A percentile compares a stretch with the other conserved stretches of the same genome.
phyloP scores from a whole-genome alignment of 768 basidiomycete species.

The Multifurca ochricompacta region DNA sequence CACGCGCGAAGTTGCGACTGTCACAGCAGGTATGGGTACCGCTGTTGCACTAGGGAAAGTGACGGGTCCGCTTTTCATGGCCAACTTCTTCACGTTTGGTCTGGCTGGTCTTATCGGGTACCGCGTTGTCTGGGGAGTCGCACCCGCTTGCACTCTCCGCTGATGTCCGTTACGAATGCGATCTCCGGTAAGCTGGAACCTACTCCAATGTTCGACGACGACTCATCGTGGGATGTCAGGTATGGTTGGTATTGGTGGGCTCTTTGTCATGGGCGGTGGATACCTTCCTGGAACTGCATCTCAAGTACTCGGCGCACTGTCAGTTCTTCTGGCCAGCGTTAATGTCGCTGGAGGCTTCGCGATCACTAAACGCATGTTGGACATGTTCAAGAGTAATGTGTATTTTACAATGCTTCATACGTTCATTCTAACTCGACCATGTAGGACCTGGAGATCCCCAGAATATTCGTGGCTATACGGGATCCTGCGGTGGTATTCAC shows the following conservation, averaged over 20 bases:
- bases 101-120: constrained; percentile 82
- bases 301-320: constrained; percentile 69
- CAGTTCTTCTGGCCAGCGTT: constrained; percentile 81
- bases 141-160: constrained; percentile 82
- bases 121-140: constrained; percentile 84
- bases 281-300: constrained; percentile 76
- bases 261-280: constrained; percentile 89
- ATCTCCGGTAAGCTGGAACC: constrained; percentile 54
- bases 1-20: constrained; percentile 60
- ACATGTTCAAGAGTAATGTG: constrained; percentile 81
- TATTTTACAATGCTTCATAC: constrained; percentile 14
- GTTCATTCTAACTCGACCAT: constrained; percentile 25
- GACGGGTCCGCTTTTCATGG: constrained; percentile 80
- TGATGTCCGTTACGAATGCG: constrained; percentile 89
- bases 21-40: constrained; percentile 73
- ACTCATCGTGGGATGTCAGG: constrained; percentile 28
- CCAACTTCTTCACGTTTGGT: constrained; percentile 83
- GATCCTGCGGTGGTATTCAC: constrained; percentile 76
- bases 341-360: constrained; percentile 88
- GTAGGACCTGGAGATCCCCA: constrained; percentile 77
- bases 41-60: constrained; percentile 67
- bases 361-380: constrained; percentile 86
- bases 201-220: constrained; percentile 30
- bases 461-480: constrained; percentile 82
- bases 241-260: constrained; percentile 76